Percentiles rank a stretch among this genome's conserved stretches.
phyloP scores from a whole-genome alignment of 306 rosid genomes.

The Cicer cuneatum region DNA sequence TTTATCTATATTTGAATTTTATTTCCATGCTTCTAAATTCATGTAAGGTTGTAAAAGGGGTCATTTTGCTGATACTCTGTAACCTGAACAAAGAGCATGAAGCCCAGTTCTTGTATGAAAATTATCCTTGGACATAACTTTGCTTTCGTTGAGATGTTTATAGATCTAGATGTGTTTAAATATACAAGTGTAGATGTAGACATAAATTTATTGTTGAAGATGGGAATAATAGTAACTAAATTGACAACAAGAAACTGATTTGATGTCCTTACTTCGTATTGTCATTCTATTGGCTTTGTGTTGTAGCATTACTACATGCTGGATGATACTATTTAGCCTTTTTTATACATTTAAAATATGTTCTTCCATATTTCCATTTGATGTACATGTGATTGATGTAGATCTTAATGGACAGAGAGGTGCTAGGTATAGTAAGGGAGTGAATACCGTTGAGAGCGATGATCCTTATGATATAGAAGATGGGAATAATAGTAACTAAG shows the following conservation, averaged over 20 bases:
- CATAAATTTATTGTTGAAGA: slow-evolving; percentile 30
- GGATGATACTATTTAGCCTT: slow-evolving; percentile 17
- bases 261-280: slow-evolving; percentile 17
- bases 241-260: slow-evolving; percentile 33
- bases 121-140: slow-evolving; percentile 31
- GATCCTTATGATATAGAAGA: slow-evolving; percentile 75
- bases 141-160: slow-evolving; percentile 17
- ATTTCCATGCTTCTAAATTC: slow-evolving; percentile 14
- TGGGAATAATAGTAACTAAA: slow-evolving; percentile 18
- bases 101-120: slow-evolving; percentile 29
- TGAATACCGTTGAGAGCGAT: slow-evolving; percentile 39
- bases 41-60: slow-evolving; percentile 23
- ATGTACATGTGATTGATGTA: slow-evolving; percentile 40
- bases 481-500: neutral
- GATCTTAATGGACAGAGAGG: slow-evolving; percentile 68
- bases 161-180: slow-evolving; percentile 33
- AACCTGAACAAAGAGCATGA: slow-evolving; percentile 24
- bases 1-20: slow-evolving; percentile 11
- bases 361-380: slow-evolving; percentile 39
- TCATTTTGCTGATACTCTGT: neutral
- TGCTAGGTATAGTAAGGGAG: slow-evolving; percentile 54
- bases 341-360: slow-evolving; percentile 25
- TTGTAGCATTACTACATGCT: slow-evolving; percentile 5
- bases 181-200: slow-evolving; percentile 30
- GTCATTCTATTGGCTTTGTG: slow-evolving; percentile 39